Evolutionary conservation across 768 basidiomycete species (phyloP).

Genomic region (Tricholoma flavovirens): DNA sequence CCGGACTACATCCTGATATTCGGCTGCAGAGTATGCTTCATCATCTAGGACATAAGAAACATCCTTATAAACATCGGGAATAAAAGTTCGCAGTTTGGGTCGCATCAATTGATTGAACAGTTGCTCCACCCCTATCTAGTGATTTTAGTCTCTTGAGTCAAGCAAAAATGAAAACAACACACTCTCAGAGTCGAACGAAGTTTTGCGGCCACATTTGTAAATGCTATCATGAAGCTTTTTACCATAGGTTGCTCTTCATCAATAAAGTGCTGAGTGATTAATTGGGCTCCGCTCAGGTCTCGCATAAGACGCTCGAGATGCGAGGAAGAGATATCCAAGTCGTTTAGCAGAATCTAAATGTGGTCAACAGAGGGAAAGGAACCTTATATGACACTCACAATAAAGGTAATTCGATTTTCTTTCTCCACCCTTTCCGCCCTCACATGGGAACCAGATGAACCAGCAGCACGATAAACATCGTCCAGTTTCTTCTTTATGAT

Average conservation of each 20-base stretch:
- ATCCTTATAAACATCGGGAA: constrained; percentile 88
- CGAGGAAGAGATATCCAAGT: constrained; percentile 86
- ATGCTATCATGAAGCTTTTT: constrained; percentile 39
- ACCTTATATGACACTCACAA: constrained; percentile 48
- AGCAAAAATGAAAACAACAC: constrained; percentile 12
- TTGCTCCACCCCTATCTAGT: constrained; percentile 81
- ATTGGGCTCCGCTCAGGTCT: constrained; percentile 51
- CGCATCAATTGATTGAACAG: constrained; percentile 93
- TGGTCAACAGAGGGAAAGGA: constrained; percentile 3
- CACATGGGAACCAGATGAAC: constrained; percentile 34
- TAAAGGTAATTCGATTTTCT: constrained; percentile 74
- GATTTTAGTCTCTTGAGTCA: not conserved
- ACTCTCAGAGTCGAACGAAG: constrained; percentile 76
- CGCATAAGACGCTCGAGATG: constrained; percentile 81
- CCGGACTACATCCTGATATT: constrained; percentile 78
- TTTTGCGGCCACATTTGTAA: constrained; percentile 52
- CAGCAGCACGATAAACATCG: constrained; percentile 66
- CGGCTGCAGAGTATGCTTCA: constrained; percentile 74
- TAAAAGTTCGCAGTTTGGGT: constrained; percentile 76
- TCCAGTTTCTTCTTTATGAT: constrained; percentile 84
- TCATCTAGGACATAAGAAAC: constrained; percentile 87
- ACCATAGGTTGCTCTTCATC: constrained; percentile 48
- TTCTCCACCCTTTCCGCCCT: constrained; percentile 74
- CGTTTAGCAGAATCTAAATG: constrained; percentile 78
- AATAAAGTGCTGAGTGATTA: constrained; percentile 64